phyloP scores from a whole-genome alignment of 1,139 yeast species.

The Candida smagusa region DNA sequence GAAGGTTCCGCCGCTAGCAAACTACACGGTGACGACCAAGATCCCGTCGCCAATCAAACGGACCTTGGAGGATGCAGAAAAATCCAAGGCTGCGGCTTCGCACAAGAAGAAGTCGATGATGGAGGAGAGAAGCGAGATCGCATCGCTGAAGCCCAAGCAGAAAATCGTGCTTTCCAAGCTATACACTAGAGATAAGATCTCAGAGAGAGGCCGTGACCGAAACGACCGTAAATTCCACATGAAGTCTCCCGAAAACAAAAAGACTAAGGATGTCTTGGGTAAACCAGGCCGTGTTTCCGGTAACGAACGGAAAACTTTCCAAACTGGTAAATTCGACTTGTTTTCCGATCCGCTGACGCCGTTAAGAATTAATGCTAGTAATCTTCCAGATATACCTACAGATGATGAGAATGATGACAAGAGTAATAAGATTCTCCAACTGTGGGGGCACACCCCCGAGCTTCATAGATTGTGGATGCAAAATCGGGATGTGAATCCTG shows the following conservation, averaged over 20 bases:
- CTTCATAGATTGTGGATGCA: conserved; percentile 48
- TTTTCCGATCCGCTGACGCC: conserved; percentile 6
- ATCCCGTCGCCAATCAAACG: conserved; percentile 15
- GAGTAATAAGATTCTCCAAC: conserved; percentile 41
- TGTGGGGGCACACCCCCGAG: conserved; percentile 74
- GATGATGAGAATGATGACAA: conserved; percentile 58
- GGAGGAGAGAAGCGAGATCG: conserved; percentile 29
- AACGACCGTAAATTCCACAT: background rate
- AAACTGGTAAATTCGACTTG: conserved; percentile 2
- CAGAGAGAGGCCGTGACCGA: background rate
- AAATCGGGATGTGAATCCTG: conserved; percentile 69
- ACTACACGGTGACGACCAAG: conserved; percentile 5
- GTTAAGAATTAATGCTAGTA: conserved; percentile 14
- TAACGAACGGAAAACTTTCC: conserved; percentile 8
- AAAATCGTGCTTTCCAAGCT: conserved; percentile 26
- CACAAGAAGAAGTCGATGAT: conserved; percentile 31
- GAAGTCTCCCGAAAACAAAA: background rate
- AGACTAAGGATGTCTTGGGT: conserved; percentile 7
- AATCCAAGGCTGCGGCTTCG: conserved; percentile 19
- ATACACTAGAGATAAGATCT: conserved; percentile 11
- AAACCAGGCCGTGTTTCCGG: conserved; percentile 9
- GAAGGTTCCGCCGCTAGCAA: conserved; percentile 10
- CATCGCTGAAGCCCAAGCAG: conserved; percentile 28
- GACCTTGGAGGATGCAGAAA: conserved; percentile 12
- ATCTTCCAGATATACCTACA: conserved; percentile 46